A percentile compares a stretch with the other conserved stretches of the same genome.
phyloP scores from a whole-genome alignment of 179 eudicot genomes.

The Gypsophila paniculata region DNA sequence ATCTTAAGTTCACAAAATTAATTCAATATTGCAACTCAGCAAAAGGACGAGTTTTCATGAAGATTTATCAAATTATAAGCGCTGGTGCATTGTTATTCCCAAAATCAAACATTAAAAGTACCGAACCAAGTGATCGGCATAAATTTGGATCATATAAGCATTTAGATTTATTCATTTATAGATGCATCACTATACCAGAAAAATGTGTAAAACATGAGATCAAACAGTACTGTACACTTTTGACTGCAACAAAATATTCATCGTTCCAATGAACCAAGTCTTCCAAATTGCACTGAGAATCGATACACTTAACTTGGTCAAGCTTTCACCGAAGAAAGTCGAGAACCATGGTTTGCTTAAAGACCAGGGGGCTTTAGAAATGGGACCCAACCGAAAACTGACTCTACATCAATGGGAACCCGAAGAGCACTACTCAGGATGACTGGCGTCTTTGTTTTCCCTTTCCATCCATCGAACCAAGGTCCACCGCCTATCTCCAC shows the following conservation, averaged over 20 bases:
- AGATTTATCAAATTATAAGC: no score
- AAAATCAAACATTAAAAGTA: neutral
- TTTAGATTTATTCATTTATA: no score
- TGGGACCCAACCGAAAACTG: slow-evolving; percentile 53
- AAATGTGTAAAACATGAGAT: no score
- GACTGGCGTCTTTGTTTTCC: slow-evolving; percentile 60
- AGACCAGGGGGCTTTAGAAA: slow-evolving; percentile 84
- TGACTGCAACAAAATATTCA: neutral
- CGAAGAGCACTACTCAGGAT: slow-evolving; percentile 53
- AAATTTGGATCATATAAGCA: neutral
- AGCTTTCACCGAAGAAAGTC: neutral
- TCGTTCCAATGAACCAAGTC: neutral
- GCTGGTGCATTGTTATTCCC: neutral
- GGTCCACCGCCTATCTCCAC: slow-evolving; percentile 96
- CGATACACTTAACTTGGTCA: neutral
- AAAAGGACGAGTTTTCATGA: neutral
- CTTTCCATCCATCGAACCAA: slow-evolving; percentile 81
- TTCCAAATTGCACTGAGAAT: neutral
- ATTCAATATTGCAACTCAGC: neutral
- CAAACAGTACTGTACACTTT: neutral
- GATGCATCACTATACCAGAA: neutral
- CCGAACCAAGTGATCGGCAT: neutral
- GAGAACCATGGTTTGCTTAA: slow-evolving; percentile 19
- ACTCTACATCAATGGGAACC: slow-evolving; percentile 70
- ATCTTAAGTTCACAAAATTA: no score